Evolutionary conservation across 176 grass and related monocot species (phyloP).

Genomic region (Otatea glauca): DNA sequence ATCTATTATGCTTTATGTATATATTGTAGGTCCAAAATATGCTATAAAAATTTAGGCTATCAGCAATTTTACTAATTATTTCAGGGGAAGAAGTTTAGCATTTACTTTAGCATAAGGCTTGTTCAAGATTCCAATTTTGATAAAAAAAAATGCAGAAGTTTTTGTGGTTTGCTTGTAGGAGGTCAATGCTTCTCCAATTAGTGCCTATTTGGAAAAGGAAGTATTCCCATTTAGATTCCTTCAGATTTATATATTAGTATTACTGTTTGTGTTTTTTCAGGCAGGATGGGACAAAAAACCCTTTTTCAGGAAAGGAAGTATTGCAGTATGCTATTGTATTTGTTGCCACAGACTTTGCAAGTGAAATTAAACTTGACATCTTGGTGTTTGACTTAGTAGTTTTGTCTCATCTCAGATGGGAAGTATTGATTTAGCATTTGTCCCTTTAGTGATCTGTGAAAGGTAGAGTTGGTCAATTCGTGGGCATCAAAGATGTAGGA

Average conservation of each 20-base stretch:
- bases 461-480: slow-evolving; percentile 17
- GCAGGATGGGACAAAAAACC: not conserved
- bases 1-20: not conserved
- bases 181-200: slow-evolving; percentile 5
- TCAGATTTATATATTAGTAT: not conserved
- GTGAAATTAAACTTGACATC: not conserved
- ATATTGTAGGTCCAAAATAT: not conserved
- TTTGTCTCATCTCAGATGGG: not conserved
- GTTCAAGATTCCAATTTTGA: not conserved
- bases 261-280: not conserved
- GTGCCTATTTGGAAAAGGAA: not conserved
- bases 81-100: not conserved
- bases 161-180: slow-evolving; percentile 2
- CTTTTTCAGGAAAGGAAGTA: not conserved
- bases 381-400: not conserved
- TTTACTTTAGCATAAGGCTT: not conserved
- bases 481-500: slow-evolving; percentile 20
- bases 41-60: not conserved
- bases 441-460: not conserved
- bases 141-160: not conserved
- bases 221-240: not conserved
- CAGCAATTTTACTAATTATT: not conserved
- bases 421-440: not conserved
- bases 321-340: not conserved
- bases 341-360: not conserved